These are phyloP conservation scores for Solanum etuberosum DNA, from an alignment of 257 asterid genomes.

Conservation along the genomic window DNA sequence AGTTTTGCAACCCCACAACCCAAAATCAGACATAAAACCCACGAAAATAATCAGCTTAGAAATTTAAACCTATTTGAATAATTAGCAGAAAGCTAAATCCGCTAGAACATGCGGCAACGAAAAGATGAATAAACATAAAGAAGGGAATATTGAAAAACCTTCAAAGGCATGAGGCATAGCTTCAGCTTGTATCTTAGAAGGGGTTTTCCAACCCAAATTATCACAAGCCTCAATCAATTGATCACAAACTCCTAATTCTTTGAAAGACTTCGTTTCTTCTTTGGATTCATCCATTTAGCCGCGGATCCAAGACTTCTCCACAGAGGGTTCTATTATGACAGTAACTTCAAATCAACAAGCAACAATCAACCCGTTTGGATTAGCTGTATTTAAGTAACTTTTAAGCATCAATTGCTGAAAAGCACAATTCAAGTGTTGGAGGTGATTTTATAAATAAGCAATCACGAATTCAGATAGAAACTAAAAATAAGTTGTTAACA, in stretches of 20 bases:
- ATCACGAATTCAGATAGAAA: not conserved
- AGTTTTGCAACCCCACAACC: not conserved
- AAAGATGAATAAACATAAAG: not conserved
- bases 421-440: not conserved
- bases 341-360: not conserved
- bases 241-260: conserved; percentile 67
- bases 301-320: conserved; percentile 6
- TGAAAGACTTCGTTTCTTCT: conserved; percentile 36
- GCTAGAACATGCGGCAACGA: not conserved
- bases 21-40: not conserved
- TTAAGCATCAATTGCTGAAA: not conserved
- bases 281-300: conserved; percentile 4
- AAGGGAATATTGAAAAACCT: conserved; percentile 8
- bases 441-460: not conserved
- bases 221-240: conserved; percentile 69
- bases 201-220: conserved; percentile 61
- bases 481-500: not conserved
- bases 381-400: not conserved
- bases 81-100: not conserved
- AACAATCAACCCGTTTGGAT: not conserved
- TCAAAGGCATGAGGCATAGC: conserved; percentile 67
- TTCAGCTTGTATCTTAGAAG: conserved; percentile 61
- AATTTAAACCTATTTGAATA: not conserved
- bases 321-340: not conserved
- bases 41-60: not conserved